A percentile compares a stretch with the other conserved stretches of the same genome.
These are phyloP conservation scores for Cicer arietinum DNA, from an alignment of 306 rosid genomes.

Conservation along the genomic window DNA sequence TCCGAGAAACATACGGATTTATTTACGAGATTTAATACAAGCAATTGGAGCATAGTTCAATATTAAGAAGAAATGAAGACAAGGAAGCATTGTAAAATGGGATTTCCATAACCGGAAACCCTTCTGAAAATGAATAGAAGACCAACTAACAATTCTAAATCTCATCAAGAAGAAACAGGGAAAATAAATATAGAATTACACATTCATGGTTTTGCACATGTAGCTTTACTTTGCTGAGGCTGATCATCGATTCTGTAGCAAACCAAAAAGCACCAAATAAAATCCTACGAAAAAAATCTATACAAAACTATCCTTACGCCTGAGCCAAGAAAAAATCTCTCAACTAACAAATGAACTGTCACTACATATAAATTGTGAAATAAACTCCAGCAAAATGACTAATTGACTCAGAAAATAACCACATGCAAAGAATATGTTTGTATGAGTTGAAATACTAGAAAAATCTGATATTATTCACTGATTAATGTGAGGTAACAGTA, in stretches of 20 bases:
- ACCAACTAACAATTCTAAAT: slow-evolving; percentile 28
- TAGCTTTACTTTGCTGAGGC: slow-evolving; percentile 1
- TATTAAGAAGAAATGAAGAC: slow-evolving; percentile 29
- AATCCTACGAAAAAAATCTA: slow-evolving; percentile 5
- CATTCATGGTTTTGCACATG: slow-evolving; percentile 1
- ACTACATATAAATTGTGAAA: slow-evolving; percentile 15
- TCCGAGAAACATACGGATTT: background rate
- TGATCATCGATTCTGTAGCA: slow-evolving; percentile 26
- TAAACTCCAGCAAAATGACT: slow-evolving; percentile 24
- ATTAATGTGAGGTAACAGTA: background rate
- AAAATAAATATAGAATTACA: slow-evolving; percentile 18
- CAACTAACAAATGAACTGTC: slow-evolving; percentile 25
- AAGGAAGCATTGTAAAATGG: slow-evolving; percentile 36
- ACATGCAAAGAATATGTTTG: slow-evolving; percentile 25
- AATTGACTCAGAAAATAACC: background rate
- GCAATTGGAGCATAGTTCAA: slow-evolving; percentile 19
- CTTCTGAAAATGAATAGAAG: slow-evolving; percentile 20
- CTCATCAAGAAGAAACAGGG: slow-evolving; percentile 25
- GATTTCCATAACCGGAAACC: slow-evolving; percentile 15
- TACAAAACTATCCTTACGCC: slow-evolving; percentile 22
- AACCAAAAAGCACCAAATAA: slow-evolving; percentile 24
- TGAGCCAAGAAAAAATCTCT: slow-evolving; percentile 15
- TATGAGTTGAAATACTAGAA: slow-evolving; percentile 4
- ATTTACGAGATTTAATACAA: slow-evolving; percentile 7
- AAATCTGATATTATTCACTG: background rate